Evolutionary conservation across 495 filamentous ascomycete genomes (phyloP).

Genomic region (Hypoxylon rickii): DNA sequence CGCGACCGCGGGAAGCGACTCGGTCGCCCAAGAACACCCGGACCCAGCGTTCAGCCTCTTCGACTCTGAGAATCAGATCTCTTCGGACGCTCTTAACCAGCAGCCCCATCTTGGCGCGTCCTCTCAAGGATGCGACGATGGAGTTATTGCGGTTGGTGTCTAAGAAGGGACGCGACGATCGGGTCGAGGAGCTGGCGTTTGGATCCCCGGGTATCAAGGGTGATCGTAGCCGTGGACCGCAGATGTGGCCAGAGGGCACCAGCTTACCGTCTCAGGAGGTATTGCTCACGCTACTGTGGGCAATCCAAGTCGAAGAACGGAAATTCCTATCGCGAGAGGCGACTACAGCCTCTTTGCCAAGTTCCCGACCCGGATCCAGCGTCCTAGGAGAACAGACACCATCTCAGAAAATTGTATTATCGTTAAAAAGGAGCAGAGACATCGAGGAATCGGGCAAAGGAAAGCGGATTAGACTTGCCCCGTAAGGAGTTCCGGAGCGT

Average conservation of each 20-base stretch:
- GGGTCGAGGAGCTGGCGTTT: constrained; percentile 44
- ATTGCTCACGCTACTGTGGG: constrained; percentile 58
- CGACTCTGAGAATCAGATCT: constrained; percentile 54
- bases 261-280: constrained; percentile 56
- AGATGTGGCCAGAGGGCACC: constrained; percentile 47
- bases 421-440: constrained; percentile 28
- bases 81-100: constrained; percentile 67
- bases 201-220: constrained; percentile 47
- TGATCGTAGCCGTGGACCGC: constrained; percentile 45
- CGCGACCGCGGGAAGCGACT: constrained; percentile 41
- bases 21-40: constrained; percentile 36
- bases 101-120: constrained; percentile 92
- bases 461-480: constrained; percentile 26
- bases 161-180: constrained; percentile 49
- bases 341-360: constrained; percentile 26
- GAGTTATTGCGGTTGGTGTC: constrained; percentile 75
- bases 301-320: constrained; percentile 53
- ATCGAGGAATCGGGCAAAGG: constrained; percentile 21
- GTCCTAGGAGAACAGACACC: constrained; percentile 35
- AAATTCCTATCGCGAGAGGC: constrained; percentile 26
- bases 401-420: constrained; percentile 40
- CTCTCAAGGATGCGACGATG: constrained; percentile 88
- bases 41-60: constrained; percentile 41
- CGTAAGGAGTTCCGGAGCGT: constrained; percentile 29
- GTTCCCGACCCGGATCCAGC: constrained; percentile 36